These are phyloP conservation scores for Juglanconis sp. DNA, from an alignment of 2,329 filamentous ascomycete species.

Conservation along the genomic window DNA sequence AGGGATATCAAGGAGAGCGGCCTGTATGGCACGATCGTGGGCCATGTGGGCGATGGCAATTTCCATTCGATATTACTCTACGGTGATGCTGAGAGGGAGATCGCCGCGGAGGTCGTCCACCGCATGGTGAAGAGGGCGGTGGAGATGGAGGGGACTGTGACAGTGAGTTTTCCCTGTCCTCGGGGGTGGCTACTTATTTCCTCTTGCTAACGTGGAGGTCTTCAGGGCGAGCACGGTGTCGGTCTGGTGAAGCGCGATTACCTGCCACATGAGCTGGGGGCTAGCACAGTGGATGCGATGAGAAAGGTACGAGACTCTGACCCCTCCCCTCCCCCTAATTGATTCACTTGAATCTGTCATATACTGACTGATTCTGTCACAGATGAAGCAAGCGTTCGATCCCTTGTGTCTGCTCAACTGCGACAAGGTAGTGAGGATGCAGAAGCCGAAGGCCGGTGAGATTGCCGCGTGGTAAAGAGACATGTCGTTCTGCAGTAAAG, in stretches of 20 bases:
- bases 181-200: not conserved
- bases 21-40: conserved; percentile 54
- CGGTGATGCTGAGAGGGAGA: conserved; percentile 63
- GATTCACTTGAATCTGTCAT: not conserved
- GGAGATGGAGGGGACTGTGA: conserved; percentile 81
- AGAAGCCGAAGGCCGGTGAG: conserved; percentile 50
- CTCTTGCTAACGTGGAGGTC: conserved; percentile 6
- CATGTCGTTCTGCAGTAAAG: too few species aligned
- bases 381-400: conserved; percentile 80
- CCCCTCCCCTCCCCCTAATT: conserved; percentile 9
- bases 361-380: not conserved
- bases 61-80: conserved; percentile 66
- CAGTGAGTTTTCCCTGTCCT: conserved; percentile 38
- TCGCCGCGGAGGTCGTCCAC: conserved; percentile 70
- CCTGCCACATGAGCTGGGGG: conserved; percentile 72
- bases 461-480: conserved; percentile 39
- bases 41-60: conserved; percentile 75
- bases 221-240: conserved; percentile 74
- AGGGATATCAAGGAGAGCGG: conserved; percentile 41
- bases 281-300: conserved; percentile 76
- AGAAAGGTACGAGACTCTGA: conserved; percentile 56
- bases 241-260: conserved; percentile 84
- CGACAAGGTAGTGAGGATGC: conserved; percentile 65
- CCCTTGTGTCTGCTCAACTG: conserved; percentile 68
- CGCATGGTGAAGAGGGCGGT: conserved; percentile 84